Conservation (phyloP, 2,329 filamentous ascomycete genomes). For the Metarhizium rileyi region DNA sequence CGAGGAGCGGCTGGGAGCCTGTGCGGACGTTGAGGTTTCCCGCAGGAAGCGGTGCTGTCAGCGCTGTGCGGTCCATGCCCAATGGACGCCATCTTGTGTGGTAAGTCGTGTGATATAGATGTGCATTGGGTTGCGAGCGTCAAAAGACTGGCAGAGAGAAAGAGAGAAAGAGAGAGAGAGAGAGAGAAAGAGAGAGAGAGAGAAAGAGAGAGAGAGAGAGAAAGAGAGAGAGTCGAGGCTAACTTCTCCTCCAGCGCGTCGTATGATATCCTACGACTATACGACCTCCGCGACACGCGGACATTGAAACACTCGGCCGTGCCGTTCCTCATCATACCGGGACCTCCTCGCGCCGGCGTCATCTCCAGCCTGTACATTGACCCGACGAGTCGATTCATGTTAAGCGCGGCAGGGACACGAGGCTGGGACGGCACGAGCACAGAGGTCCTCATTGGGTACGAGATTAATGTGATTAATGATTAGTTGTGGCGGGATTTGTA, state of each 20-base stretch:
- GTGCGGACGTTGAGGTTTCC: conserved; percentile 81
- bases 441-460: conserved; percentile 88
- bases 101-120: too few relatives aligned
- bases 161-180: too few relatives aligned
- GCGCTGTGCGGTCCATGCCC: conserved; percentile 78
- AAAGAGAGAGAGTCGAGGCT: too few relatives aligned
- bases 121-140: too few relatives aligned
- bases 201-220: too few relatives aligned
- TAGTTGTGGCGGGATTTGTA: too few relatives aligned
- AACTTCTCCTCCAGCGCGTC: conserved; percentile 52
- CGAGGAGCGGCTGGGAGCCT: conserved; percentile 55
- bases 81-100: conserved; percentile 90
- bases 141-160: too few relatives aligned
- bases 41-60: conserved; percentile 79
- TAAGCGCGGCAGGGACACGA: conserved; percentile 81
- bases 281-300: conserved; percentile 66
- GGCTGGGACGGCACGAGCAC: conserved; percentile 91
- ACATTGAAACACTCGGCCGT: conserved; percentile 65
- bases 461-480: conserved; percentile 46
- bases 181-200: too few relatives aligned
- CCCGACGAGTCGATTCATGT: conserved; percentile 79
- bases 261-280: conserved; percentile 86
- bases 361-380: conserved; percentile 83
- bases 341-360: conserved; percentile 71
- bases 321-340: conserved; percentile 93